phyloP scores from a whole-genome alignment of 768 basidiomycete genomes.

The Lactarius pseudohatsudake region DNA sequence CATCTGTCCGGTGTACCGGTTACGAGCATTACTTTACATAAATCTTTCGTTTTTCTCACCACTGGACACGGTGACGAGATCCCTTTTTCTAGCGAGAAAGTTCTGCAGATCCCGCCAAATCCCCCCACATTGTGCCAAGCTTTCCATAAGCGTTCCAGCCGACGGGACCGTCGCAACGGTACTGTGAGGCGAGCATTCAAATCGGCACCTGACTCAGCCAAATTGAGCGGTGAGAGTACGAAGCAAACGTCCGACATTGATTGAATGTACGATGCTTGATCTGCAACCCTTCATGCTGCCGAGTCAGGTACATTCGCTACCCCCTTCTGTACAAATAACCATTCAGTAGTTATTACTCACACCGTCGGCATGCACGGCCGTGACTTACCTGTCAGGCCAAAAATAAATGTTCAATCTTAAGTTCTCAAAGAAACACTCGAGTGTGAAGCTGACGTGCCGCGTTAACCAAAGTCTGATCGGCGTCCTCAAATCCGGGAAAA shows the following conservation, averaged over 20 bases:
- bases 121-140: conserved; percentile 1
- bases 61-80: conserved; percentile 10
- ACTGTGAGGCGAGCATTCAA: conserved; percentile 1
- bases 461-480: conserved; percentile 21
- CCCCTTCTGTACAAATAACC: background rate
- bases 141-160: conserved; percentile 16
- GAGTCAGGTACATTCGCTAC: background rate
- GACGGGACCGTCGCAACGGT: conserved; percentile 9
- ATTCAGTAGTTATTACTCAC: background rate
- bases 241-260: conserved; percentile 22
- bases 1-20: conserved; percentile 8
- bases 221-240: conserved; percentile 19
- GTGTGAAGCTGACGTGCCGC: background rate
- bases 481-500: conserved; percentile 21
- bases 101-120: conserved; percentile 25
- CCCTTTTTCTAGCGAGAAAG: conserved; percentile 13
- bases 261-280: conserved; percentile 22
- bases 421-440: background rate
- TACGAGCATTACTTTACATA: conserved; percentile 5
- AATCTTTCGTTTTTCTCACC: background rate
- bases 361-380: conserved; percentile 1
- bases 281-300: conserved; percentile 13
- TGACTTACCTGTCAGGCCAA: conserved; percentile 7
- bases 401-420: background rate
- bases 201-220: conserved; percentile 16